Base-by-base conservation (phyloP, 139 green algal species). In the Nannochloris sp. region DNA sequence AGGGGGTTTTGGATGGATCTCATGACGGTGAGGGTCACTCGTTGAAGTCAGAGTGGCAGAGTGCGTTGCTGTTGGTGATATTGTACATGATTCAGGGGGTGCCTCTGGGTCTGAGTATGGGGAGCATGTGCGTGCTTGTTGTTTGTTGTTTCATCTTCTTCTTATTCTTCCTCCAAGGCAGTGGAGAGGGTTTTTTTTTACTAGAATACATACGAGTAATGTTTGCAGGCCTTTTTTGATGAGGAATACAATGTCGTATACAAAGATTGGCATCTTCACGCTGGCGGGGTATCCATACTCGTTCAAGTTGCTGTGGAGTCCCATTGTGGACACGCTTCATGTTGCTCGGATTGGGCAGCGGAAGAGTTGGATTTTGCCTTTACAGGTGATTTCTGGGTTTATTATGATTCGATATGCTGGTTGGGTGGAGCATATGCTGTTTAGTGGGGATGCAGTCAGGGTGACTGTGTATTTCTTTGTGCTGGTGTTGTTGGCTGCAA, bases 301-400 rank as follows among this genome's bases (percentile, higher is more conserved):
- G 14, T 87, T 94, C 72, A 97, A 97, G 77, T 82, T 97, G 56
- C 73, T 95, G 36, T 97, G 90, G 90, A 85, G 68, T 68, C 90
- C 90, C 5, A 79, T 97, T 18, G 90, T 97, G 8, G 90, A 97
- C 72, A 81, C 63, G 1, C 23, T 91, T 5, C 90, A 90, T 83
- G 71, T 37, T 25, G 29, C 60, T 2, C 23, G 56, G 0, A 63
- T 95, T 36, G 89, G 89, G 0, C 64, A 78, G 12, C 75, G 90
- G 21, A 92, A 93, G 75, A 86, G 64, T 25, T 97, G 90, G 90
- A 90, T 95, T 40, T 68, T 95, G 12, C 84, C 86, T 31, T 67
- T 90, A 7, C 78, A 88, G 74, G 3, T 71, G 8, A 21, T 29
- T 1, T 73, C 55, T 44, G 78, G 62, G 1, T 29, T 58, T 19